phyloP scores from a whole-genome alignment of 2,329 filamentous ascomycete genomes.

The Orbilia blumenaviensis region DNA sequence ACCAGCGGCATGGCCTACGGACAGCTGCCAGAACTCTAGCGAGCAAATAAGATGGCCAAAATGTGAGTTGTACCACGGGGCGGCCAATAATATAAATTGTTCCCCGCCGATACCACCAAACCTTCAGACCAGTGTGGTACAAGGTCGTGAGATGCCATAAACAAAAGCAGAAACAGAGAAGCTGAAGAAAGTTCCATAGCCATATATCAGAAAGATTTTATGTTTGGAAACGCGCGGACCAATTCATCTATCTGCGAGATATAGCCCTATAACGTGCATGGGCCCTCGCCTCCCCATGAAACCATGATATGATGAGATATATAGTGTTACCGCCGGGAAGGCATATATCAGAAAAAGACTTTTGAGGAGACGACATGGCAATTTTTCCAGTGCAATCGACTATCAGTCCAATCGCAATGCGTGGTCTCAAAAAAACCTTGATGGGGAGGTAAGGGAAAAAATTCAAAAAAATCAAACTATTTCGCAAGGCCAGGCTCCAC shows the following conservation, averaged over 20 bases:
- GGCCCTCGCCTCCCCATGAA: conserved; percentile 38
- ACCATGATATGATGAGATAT: conserved; percentile 34
- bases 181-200: conserved; percentile 13
- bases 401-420: conserved; percentile 10
- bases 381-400: conserved; percentile 16
- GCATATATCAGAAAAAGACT: conserved; percentile 13
- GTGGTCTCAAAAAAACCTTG: background rate
- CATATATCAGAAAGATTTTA: background rate
- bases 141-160: conserved; percentile 35
- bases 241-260: conserved; percentile 47
- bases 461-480: conserved; percentile 42
- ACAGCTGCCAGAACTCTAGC: conserved; percentile 54
- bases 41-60: conserved; percentile 49
- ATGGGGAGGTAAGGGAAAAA: background rate
- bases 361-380: conserved; percentile 13
- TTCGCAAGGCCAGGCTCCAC: background rate
- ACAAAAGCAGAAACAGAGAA: conserved; percentile 15
- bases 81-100: conserved; percentile 49
- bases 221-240: conserved; percentile 45
- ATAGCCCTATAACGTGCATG: conserved; percentile 42
- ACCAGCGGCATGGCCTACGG: conserved; percentile 29
- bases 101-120: conserved; percentile 28
- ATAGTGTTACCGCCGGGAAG: conserved; percentile 13
- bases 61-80: conserved; percentile 45
- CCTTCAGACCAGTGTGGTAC: conserved; percentile 20